phyloP scores from a whole-genome alignment of 768 basidiomycete genomes.

The Bullera alba region DNA sequence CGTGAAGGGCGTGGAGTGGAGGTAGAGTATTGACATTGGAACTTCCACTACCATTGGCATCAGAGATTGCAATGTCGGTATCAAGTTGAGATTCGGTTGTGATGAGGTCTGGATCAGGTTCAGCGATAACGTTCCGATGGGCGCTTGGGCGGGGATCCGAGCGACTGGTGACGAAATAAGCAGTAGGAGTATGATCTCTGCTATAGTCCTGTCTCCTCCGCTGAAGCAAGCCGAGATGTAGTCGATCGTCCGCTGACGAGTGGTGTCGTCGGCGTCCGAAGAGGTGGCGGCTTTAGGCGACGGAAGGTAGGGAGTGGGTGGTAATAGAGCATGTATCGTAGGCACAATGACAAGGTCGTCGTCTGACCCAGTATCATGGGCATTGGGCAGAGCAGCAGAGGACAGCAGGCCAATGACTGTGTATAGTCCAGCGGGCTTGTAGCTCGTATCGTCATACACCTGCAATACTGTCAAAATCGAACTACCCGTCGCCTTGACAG shows the following conservation, averaged over 20 bases:
- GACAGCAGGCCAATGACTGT: conserved; percentile 40
- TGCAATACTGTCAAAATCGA: conserved; percentile 10
- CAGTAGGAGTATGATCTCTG: conserved; percentile 28
- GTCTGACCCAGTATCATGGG: conserved; percentile 8
- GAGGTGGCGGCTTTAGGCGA: background rate
- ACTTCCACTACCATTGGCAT: conserved; percentile 20
- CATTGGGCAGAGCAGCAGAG: conserved; percentile 25
- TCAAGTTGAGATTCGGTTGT: background rate
- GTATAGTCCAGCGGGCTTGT: conserved; percentile 34
- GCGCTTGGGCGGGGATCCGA: conserved; percentile 22
- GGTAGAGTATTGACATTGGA: conserved; percentile 25
- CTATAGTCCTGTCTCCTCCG: conserved; percentile 28
- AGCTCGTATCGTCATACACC: conserved; percentile 40
- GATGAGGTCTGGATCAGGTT: conserved; percentile 23
- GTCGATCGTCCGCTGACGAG: conserved; percentile 22
- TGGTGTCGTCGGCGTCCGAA: background rate
- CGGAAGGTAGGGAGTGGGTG: background rate
- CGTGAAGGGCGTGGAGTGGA: conserved; percentile 26
- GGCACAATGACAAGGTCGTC: conserved; percentile 23
- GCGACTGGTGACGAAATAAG: conserved; percentile 31
- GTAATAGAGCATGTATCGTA: conserved; percentile 31
- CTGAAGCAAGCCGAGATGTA: conserved; percentile 26
- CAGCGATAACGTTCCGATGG: conserved; percentile 37
- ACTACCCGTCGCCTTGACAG: background rate
- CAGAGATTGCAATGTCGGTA: conserved; percentile 8